Conservation (phyloP, 2,329 filamentous ascomycete genomes). For the Hymenoscyphus albidus region DNA sequence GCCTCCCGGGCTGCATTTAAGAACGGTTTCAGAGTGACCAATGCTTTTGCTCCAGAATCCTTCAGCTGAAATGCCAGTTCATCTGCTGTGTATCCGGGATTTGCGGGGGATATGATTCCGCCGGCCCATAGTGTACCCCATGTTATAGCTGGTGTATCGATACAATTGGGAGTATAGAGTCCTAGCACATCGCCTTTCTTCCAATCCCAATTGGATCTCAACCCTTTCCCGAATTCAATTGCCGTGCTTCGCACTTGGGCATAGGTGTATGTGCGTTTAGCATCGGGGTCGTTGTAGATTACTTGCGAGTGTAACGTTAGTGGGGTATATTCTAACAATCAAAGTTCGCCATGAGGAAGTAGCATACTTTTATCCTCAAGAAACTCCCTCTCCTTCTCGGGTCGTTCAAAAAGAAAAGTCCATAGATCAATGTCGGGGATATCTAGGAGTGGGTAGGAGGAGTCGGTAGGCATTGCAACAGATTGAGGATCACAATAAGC, state of each 20-base stretch:
- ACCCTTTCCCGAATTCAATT: constrained; percentile 73
- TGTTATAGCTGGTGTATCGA: constrained; percentile 74
- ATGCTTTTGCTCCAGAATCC: constrained; percentile 68
- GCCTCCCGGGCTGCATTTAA: constrained; percentile 64
- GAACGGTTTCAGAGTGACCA: constrained; percentile 69
- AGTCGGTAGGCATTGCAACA: constrained; percentile 33
- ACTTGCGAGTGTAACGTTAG: constrained; percentile 45
- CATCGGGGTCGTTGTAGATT: constrained; percentile 73
- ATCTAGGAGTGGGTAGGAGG: constrained; percentile 41
- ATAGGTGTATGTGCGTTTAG: constrained; percentile 65
- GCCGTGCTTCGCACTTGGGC: constrained; percentile 61
- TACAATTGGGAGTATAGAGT: constrained; percentile 79
- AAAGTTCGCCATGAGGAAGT: not conserved
- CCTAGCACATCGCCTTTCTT: constrained; percentile 78
- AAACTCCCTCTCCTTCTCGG: constrained; percentile 58
- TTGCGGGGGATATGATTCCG: constrained; percentile 77
- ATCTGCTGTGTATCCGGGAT: constrained; percentile 78
- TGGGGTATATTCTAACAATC: not conserved
- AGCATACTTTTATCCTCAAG: constrained; percentile 66
- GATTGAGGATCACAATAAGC: constrained; percentile 29
- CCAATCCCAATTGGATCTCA: constrained; percentile 73
- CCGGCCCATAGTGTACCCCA: constrained; percentile 83
- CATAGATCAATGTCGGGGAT: constrained; percentile 77
- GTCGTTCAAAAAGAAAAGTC: constrained; percentile 69
- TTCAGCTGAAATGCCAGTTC: constrained; percentile 83